Percentiles rank a stretch among this genome's conserved stretches.
Evolutionary conservation across 768 basidiomycete genomes (phyloP).

Genomic region (Lyophyllum atratum): DNA sequence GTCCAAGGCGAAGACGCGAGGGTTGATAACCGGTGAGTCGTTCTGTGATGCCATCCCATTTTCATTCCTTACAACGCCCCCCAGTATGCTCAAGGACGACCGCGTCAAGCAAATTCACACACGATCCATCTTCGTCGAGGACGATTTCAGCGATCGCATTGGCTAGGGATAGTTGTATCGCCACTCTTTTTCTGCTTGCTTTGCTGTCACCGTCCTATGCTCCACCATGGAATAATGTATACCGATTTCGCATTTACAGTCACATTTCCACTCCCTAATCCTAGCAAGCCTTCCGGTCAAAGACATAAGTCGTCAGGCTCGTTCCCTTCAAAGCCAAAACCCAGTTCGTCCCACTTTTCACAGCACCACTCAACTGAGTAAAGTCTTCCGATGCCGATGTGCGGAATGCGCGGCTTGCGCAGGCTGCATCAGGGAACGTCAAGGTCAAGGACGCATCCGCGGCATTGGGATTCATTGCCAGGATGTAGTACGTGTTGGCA

Average conservation of each 20-base stretch:
- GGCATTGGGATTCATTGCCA: slow-evolving; percentile 37
- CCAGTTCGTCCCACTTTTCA: slow-evolving; percentile 25
- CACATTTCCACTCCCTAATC: too few species aligned
- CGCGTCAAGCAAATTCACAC: slow-evolving; percentile 58
- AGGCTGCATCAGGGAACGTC: slow-evolving; percentile 35
- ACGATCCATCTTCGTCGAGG: slow-evolving; percentile 35
- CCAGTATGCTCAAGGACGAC: slow-evolving; percentile 89
- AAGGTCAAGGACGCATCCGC: slow-evolving; percentile 28
- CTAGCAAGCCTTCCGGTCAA: slow-evolving; percentile 30
- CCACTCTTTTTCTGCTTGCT: slow-evolving; percentile 1
- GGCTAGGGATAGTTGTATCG: slow-evolving; percentile 6
- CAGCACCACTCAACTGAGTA: slow-evolving; percentile 26
- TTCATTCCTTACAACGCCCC: background rate
- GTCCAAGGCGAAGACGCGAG: slow-evolving; percentile 93
- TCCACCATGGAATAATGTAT: background rate
- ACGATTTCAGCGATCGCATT: slow-evolving; percentile 20
- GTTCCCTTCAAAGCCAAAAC: slow-evolving; percentile 28
- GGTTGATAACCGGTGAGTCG: slow-evolving; percentile 76
- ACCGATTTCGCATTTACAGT: background rate
- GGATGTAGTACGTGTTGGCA: slow-evolving; percentile 27
- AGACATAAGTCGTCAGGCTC: slow-evolving; percentile 39
- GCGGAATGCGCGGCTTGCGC: slow-evolving; percentile 27
- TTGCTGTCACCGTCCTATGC: background rate
- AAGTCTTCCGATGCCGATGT: slow-evolving; percentile 39
- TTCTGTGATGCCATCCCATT: background rate